Percentiles rank a stretch among this genome's conserved stretches.
These are phyloP conservation scores for Eustoma russellianum DNA, from an alignment of 257 asterid species.

Conservation along the genomic window DNA sequence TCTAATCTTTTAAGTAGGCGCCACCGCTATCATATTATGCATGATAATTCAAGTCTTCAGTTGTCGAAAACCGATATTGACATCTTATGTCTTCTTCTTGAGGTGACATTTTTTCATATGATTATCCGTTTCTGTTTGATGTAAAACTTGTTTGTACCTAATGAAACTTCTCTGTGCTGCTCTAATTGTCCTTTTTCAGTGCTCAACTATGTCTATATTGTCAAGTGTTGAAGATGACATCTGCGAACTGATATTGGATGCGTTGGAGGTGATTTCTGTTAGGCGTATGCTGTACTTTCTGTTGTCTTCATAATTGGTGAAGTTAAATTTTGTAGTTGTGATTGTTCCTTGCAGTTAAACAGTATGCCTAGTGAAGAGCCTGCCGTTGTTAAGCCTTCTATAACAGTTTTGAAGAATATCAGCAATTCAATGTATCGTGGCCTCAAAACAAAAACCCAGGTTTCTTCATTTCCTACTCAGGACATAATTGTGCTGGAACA, in stretches of 20 bases:
- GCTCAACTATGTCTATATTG: conserved; percentile 35
- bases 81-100: conserved; percentile 63
- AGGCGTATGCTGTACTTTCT: background rate
- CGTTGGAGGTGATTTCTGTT: conserved; percentile 47
- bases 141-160: background rate
- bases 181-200: conserved; percentile 26
- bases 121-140: conserved; percentile 2
- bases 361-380: conserved; percentile 35
- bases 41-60: conserved; percentile 23
- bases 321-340: background rate
- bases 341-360: conserved; percentile 30
- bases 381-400: conserved; percentile 59
- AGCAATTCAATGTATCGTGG: conserved; percentile 45
- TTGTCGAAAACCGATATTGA: conserved; percentile 56
- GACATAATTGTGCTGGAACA: too few species aligned
- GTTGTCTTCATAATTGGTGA: background rate
- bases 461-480: conserved; percentile 15
- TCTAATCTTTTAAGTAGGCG: conserved; percentile 53
- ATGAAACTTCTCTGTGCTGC: background rate
- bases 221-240: conserved; percentile 26
- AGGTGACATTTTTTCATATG: conserved; percentile 36
- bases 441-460: conserved; percentile 66
- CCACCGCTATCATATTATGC: conserved; percentile 26
- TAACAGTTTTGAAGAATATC: conserved; percentile 53
- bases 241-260: conserved; percentile 42